Evolutionary conservation across 106 monocot genomes (phyloP).

Genomic region (Alisma plantagoaquatica): DNA sequence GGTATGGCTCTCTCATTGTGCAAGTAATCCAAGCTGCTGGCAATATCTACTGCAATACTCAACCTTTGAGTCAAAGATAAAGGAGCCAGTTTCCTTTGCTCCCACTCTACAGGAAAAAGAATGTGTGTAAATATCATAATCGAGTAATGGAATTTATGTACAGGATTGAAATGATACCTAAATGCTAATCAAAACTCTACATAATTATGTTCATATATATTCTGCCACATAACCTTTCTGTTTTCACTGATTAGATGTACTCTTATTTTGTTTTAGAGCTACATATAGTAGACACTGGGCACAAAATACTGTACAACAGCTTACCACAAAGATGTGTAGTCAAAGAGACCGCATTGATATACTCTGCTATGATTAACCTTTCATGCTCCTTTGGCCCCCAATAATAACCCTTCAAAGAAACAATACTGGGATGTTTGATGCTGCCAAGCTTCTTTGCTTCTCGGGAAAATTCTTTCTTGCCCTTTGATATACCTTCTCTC

Average conservation of each 20-base stretch:
- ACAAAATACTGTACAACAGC: neutral
- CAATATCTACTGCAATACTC: conserved; percentile 37
- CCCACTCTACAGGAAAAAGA: conserved; percentile 25
- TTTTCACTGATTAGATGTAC: neutral
- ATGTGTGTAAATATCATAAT: neutral
- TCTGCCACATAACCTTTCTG: neutral
- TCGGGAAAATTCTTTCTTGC: conserved; percentile 63
- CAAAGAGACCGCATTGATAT: conserved; percentile 36
- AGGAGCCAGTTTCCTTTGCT: conserved; percentile 34
- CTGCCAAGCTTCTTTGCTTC: conserved; percentile 74
- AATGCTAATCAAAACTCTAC: neutral
- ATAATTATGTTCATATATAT: neutral
- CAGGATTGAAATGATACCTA: neutral
- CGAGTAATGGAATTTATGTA: neutral
- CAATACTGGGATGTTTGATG: conserved; percentile 58
- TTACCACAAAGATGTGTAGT: conserved; percentile 50
- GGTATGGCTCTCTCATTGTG: conserved; percentile 68
- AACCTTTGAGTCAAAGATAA: conserved; percentile 41
- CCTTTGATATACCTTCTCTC: conserved; percentile 58
- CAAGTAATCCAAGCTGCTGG: conserved; percentile 49
- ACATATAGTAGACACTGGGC: too few relatives aligned
- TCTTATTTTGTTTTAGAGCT: too few relatives aligned
- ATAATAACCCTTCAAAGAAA: conserved; percentile 54
- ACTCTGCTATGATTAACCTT: conserved; percentile 63
- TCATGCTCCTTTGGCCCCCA: conserved; percentile 80